Evolutionary conservation across 129 eudicot genomes (phyloP), one percentile per base, ranked within the genome.

Genomic region (Flaveria bidentis): DNA sequence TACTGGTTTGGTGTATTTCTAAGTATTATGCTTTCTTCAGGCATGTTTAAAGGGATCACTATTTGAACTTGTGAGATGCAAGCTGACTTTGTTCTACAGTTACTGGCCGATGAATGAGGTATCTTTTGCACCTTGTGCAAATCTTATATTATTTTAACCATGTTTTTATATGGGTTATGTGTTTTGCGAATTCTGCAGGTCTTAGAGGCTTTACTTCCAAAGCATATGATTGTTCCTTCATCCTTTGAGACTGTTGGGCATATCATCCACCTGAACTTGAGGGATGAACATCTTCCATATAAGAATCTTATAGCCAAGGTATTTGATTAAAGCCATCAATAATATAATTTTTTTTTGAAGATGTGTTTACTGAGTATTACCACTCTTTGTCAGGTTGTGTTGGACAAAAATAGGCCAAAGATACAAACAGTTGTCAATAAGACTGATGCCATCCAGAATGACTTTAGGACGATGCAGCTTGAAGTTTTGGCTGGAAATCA

Each of bases 41-140:
- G 91, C 88, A 72, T 88, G 66, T 33, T 82, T 17, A 79, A 77
- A 12, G 65, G 73, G 56, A 49, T 79, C 91, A 39, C 52, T 77
- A 64, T 79, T 84, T 85, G 93, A 89, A 76, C 86, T 92, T 45
- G 93, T 92, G 73, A 89, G 84, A 82, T 92, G 98, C 89, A 92
- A 81, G 82, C 73, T 92, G 77, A 92, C 96, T 60, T 85, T 92
- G 80, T 87, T 84, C 58, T 92, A 92, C 74, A 72, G 74, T 65
- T 92, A 93, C 75, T 90, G 98, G 97, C 96, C 87, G 75, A 88
- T 85, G 90, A 82, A 90, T 67, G 98, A 93, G 97, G 98, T 91
- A 91, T 17, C 16, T 44, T 41, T 65, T 16, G 45, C 76, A 72
- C 5, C 44, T 9, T 9, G 16, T 14, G 52, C 20, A 74, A 58